phyloP scores from a whole-genome alignment of 768 basidiomycete species.

The Boletus sensibilis region DNA sequence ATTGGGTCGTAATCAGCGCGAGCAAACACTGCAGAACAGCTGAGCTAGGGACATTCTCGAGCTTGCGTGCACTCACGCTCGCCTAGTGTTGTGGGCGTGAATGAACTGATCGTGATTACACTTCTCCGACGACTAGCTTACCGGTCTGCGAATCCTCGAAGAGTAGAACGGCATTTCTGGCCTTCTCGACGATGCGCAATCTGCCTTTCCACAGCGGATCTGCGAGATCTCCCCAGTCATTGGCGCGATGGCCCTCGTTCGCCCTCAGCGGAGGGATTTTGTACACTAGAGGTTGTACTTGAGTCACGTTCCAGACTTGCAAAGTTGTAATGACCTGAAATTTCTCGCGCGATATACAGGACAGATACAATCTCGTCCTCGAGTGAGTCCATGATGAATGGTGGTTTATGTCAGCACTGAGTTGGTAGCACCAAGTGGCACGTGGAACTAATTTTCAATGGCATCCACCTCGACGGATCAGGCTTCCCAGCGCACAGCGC shows the following conservation, averaged over 20 bases:
- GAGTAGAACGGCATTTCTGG: conserved; percentile 60
- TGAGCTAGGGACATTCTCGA: conserved; percentile 12
- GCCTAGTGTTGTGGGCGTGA: conserved; percentile 38
- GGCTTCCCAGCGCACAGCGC: neutral
- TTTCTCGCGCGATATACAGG: conserved; percentile 85
- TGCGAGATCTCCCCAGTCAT: conserved; percentile 87
- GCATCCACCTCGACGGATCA: conserved; percentile 17
- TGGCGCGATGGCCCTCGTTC: conserved; percentile 88
- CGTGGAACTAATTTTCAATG: conserved; percentile 14
- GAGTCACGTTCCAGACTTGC: conserved; percentile 15
- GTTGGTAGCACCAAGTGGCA: too few species aligned
- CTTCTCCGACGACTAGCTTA: conserved; percentile 35
- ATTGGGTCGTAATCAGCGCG: conserved; percentile 76
- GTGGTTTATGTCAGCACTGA: conserved; percentile 27
- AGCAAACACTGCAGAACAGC: conserved; percentile 69
- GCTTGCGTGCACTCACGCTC: conserved; percentile 52
- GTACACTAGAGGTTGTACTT: conserved; percentile 58
- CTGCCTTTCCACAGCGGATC: conserved; percentile 90
- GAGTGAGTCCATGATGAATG: conserved; percentile 45
- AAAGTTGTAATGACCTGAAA: conserved; percentile 63
- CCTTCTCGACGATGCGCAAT: conserved; percentile 79
- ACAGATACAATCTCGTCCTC: conserved; percentile 88
- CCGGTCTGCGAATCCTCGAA: conserved; percentile 83
- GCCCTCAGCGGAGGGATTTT: conserved; percentile 85
- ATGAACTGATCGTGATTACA: conserved; percentile 3